Base-by-base conservation (phyloP, 805 yeast genomes). In the Clavispora asparagi region DNA sequence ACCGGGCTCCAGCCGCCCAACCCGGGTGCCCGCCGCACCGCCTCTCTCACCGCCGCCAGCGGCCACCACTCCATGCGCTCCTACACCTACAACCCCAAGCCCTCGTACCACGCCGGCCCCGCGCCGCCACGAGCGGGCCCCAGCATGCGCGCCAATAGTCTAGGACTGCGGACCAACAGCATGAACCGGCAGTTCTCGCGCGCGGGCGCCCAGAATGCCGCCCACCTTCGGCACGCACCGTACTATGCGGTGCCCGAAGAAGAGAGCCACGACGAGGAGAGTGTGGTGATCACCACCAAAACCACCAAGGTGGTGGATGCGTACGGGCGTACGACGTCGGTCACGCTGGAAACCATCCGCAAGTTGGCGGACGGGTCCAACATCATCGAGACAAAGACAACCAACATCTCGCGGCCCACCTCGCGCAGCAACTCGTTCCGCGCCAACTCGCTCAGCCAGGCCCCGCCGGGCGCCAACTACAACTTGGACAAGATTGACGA, bases 261-360 rank as follows among this genome's bases (percentile, higher is more conserved):
- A 26, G 60, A 56, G 12, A 55, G 44, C 1, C 60, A 52, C 14
- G 60, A 57, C 14, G 56, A 49, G 7, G 65, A 55, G 7, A 64
- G 58, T 16, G 56, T 53, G 13, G 51, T 65, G 7, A 52, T 70
- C 14, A 69, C 77, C 7, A 71, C 76, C 10, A 74, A 72, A 48
- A 77, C 82, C 1, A 76, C 81, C 10, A 75, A 71, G 51, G 77
- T 77, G 26, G 67, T 67, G 46, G 83, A 77, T 46, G 61, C 67
- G 6, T 65, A 62, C 35, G 85, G 85, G 0, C 68, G 82, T 36
- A 79, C 84, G 0, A 71, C 65, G 46, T 78, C 83, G 3, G 76
- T 80, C 38, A 78, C 83, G 2, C 77, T 74, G 37, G 76, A 76
- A 36, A 78, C 81, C 0, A 67, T 79, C 26, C 71, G 77, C 50